A percentile compares a stretch with the other conserved stretches of the same genome.
These are phyloP conservation scores for Hemisphaericaspora lyxosophila DNA, from an alignment of 1,139 yeast genomes.

Conservation along the genomic window DNA sequence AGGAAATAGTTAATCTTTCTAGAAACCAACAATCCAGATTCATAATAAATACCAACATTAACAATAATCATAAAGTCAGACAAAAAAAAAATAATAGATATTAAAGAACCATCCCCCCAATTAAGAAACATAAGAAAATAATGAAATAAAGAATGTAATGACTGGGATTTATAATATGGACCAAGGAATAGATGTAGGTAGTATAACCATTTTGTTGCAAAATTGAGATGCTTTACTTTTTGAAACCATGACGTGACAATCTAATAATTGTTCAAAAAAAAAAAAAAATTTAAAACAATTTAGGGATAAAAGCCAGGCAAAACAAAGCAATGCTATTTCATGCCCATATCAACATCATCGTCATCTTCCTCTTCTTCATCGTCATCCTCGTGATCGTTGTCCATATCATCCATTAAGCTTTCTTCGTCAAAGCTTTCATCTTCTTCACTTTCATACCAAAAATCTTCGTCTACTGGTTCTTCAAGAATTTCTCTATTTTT, in stretches of 20 bases:
- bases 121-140: not conserved
- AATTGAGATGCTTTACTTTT: not conserved
- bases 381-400: conserved; percentile 57
- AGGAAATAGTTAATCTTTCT: not conserved
- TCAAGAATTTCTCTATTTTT: conserved; percentile 53
- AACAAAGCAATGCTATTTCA: conserved; percentile 17
- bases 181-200: not conserved
- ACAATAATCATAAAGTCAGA: not conserved
- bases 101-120: not conserved
- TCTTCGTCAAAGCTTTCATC: conserved; percentile 55
- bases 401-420: conserved; percentile 51
- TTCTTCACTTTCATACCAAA: conserved; percentile 77
- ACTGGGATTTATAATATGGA: not conserved
- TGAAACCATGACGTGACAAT: not conserved
- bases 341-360: conserved; percentile 38
- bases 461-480: conserved; percentile 72
- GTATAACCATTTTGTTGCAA: not conserved
- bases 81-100: not conserved
- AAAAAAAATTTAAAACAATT: not conserved
- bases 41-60: not conserved
- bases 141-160: not conserved
- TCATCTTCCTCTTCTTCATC: conserved; percentile 58
- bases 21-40: not conserved
- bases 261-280: too few relatives aligned
- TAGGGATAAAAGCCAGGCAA: not conserved